A percentile compares a stretch with the other conserved stretches of the same genome.
These are phyloP conservation scores for Alternaria gaisen DNA, from an alignment of 2,329 filamentous ascomycete species.

Conservation along the genomic window DNA sequence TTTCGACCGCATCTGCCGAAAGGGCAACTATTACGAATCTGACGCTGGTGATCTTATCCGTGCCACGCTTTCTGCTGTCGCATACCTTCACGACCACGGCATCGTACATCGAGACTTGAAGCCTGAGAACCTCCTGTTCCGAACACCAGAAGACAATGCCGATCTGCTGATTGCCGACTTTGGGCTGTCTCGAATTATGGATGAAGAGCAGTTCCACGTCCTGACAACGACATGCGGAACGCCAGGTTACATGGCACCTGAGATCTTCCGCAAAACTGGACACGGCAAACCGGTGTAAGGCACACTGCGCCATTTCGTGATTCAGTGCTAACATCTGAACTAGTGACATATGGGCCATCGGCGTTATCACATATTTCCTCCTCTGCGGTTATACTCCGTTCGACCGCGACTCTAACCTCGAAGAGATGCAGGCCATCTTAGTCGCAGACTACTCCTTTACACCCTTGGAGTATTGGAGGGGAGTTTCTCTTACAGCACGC, in stretches of 20 bases:
- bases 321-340: conserved; percentile 22
- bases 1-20: conserved; percentile 98
- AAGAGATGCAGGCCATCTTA: conserved; percentile 99
- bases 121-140: conserved; percentile 95
- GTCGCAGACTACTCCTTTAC: conserved; percentile 96
- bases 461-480: conserved; percentile 94
- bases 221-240: conserved; percentile 97
- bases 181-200: conserved; percentile 95
- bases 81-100: conserved; percentile 97
- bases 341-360: conserved; percentile 94
- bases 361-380: conserved; percentile 98
- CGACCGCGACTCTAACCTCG: conserved; percentile 94
- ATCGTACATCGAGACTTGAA: conserved; percentile 98
- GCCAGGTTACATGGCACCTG: conserved; percentile 98
- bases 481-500: conserved; percentile 82
- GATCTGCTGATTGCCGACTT: conserved; percentile 98
- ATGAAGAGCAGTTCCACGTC: conserved; percentile 97
- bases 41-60: conserved; percentile 96
- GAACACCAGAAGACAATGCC: conserved; percentile 96
- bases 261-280: conserved; percentile 98
- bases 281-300: conserved; percentile 91
- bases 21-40: conserved; percentile 97
- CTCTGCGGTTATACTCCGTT: conserved; percentile 98
- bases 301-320: not conserved
- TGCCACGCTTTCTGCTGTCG: conserved; percentile 94